These are phyloP conservation scores for Sporormia fimetaria DNA, from an alignment of 495 filamentous ascomycete species.

Conservation along the genomic window DNA sequence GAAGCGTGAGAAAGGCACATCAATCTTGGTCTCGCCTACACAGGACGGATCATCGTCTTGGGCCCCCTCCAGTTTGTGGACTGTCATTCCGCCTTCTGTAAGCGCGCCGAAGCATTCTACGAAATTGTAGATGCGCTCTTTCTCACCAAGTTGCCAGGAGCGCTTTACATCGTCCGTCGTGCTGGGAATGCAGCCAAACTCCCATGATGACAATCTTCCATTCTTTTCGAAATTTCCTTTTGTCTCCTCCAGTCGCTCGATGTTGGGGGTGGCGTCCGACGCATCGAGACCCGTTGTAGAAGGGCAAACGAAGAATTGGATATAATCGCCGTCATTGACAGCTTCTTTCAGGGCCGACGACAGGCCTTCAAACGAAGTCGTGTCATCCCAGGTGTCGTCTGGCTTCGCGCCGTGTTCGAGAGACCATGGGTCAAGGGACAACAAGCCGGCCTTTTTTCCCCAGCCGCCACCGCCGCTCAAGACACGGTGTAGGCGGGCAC, in stretches of 20 bases:
- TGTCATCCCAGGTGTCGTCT: conserved; percentile 1
- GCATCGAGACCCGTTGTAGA: not conserved
- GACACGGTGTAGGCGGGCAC: conserved; percentile 32
- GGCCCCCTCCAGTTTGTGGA: not conserved
- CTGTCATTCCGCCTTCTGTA: conserved; percentile 14
- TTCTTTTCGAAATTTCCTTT: not conserved
- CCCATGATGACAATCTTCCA: conserved; percentile 14
- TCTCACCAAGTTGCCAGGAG: conserved; percentile 2
- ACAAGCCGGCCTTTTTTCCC: conserved; percentile 72
- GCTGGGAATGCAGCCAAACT: conserved; percentile 18
- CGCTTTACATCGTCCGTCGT: conserved; percentile 8
- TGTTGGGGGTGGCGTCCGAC: not conserved
- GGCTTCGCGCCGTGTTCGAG: too few species aligned
- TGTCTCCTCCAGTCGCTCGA: not conserved
- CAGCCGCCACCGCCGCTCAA: conserved; percentile 84
- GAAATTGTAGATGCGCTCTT: not conserved
- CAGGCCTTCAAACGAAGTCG: conserved; percentile 5
- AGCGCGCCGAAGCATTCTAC: conserved; percentile 21
- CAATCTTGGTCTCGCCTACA: conserved; percentile 9
- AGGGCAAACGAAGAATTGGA: conserved; percentile 23
- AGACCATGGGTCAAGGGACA: conserved; percentile 77
- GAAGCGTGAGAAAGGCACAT: conserved; percentile 22
- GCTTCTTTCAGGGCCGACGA: conserved; percentile 17
- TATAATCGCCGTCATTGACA: conserved; percentile 17
- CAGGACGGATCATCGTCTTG: not conserved